These are phyloP conservation scores for Caryopteris hybrid DNA, from an alignment of 305 asterid genomes.

Conservation along the genomic window DNA sequence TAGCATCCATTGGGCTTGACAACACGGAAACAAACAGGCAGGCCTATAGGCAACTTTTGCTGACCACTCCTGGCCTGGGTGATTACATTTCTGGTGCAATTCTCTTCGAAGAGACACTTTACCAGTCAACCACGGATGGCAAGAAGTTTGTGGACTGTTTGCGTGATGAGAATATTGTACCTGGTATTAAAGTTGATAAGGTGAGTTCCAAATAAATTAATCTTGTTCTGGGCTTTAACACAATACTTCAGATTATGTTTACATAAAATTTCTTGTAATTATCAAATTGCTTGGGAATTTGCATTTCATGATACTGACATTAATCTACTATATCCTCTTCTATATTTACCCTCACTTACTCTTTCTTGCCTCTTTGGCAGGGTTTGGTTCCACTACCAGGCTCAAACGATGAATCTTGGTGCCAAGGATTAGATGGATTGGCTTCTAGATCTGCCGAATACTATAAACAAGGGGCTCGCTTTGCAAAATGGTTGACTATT, in stretches of 20 bases:
- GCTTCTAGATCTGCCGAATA: constrained; percentile 89
- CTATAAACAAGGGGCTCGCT: constrained; percentile 88
- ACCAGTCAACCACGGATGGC: constrained; percentile 87
- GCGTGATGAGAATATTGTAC: constrained; percentile 69
- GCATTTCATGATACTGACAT: neutral
- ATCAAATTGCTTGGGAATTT: neutral
- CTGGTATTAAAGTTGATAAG: constrained; percentile 96
- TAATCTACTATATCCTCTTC: neutral
- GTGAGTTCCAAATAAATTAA: constrained; percentile 28
- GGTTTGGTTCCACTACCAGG: constrained; percentile 92
- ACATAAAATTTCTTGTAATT: neutral
- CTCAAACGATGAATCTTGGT: constrained; percentile 86
- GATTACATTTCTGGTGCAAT: constrained; percentile 89
- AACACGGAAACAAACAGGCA: constrained; percentile 89
- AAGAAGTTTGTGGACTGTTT: constrained; percentile 84
- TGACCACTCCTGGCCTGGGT: constrained; percentile 95
- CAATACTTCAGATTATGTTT: neutral
- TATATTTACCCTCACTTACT: neutral
- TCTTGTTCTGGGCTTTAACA: neutral
- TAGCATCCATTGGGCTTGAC: constrained; percentile 92
- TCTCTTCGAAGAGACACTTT: constrained; percentile 92
- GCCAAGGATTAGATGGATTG: constrained; percentile 92
- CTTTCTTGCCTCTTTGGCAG: constrained; percentile 25
- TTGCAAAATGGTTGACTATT: constrained; percentile 68
- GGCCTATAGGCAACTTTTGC: constrained; percentile 85